These are phyloP conservation scores for Penicillium sp. DNA, from an alignment of 2,329 filamentous ascomycete species.

Conservation along the genomic window DNA sequence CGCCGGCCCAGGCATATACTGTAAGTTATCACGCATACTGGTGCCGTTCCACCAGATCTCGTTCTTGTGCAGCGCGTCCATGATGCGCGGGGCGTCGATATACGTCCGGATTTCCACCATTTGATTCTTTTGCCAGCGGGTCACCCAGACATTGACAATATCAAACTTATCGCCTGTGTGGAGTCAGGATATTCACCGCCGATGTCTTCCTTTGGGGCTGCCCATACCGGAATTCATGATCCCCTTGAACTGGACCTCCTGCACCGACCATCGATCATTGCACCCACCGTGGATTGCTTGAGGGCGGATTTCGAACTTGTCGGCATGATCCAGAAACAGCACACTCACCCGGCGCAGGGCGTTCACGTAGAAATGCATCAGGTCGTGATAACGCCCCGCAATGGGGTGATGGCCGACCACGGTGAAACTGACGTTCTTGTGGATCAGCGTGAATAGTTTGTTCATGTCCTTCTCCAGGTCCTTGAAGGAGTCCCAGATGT, in stretches of 20 bases:
- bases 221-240: constrained; percentile 33
- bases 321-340: constrained; percentile 28
- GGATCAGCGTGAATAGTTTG: constrained; percentile 33
- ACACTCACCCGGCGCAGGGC: constrained; percentile 31
- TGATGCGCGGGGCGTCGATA: constrained; percentile 30
- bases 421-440: constrained; percentile 34
- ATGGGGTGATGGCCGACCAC: constrained; percentile 36
- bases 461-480: constrained; percentile 32
- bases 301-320: constrained; percentile 32
- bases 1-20: constrained; percentile 34
- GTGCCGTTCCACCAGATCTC: constrained; percentile 36
- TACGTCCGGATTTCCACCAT: constrained; percentile 37
- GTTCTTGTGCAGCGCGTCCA: constrained; percentile 31
- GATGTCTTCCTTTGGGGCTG: background rate
- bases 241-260: constrained; percentile 33
- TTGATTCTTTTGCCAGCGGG: constrained; percentile 30
- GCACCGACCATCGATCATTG: constrained; percentile 33
- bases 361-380: constrained; percentile 36
- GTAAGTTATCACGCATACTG: constrained; percentile 27
- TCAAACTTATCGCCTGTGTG: constrained; percentile 30
- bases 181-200: constrained; percentile 1
- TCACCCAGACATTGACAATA: constrained; percentile 36
- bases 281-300: constrained; percentile 34
- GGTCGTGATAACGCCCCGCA: constrained; percentile 32
- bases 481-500: constrained; percentile 36